Evolutionary conservation across 495 filamentous ascomycete species (phyloP).

Genomic region (Penicillium lagena): DNA sequence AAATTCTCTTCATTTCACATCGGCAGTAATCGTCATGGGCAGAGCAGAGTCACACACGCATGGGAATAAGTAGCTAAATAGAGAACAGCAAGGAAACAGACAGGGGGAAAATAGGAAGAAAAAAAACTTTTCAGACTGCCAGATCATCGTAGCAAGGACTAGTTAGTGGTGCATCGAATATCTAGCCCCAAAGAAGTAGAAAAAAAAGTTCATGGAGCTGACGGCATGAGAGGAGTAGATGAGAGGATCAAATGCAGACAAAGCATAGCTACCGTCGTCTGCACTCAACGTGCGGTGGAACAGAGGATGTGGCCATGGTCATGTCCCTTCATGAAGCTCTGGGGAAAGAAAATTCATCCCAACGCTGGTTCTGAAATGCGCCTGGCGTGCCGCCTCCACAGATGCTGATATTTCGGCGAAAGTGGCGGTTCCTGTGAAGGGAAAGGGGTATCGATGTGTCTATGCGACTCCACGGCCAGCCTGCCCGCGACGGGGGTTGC

Average conservation of each 20-base stretch:
- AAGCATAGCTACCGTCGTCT: slow-evolving; percentile 15
- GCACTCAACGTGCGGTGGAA: slow-evolving; percentile 2
- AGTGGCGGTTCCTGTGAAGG: slow-evolving; percentile 17
- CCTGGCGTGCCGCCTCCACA: slow-evolving; percentile 1
- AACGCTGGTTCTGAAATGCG: neutral
- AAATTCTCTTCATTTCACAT: slow-evolving; percentile 29
- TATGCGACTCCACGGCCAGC: slow-evolving; percentile 43
- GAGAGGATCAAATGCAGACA: slow-evolving; percentile 11
- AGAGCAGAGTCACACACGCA: slow-evolving; percentile 30
- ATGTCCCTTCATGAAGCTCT: too few relatives aligned
- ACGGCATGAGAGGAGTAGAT: slow-evolving; percentile 11
- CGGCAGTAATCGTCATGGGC: slow-evolving; percentile 36
- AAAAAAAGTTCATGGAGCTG: slow-evolving; percentile 22
- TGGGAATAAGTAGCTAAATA: slow-evolving; percentile 34
- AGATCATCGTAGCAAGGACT: slow-evolving; percentile 32
- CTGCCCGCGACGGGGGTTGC: slow-evolving; percentile 46
- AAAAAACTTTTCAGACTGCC: slow-evolving; percentile 41
- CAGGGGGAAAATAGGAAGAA: slow-evolving; percentile 11
- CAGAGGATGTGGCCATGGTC: neutral
- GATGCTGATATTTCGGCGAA: slow-evolving; percentile 9
- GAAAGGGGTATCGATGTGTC: slow-evolving; percentile 34
- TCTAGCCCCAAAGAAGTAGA: slow-evolving; percentile 23
- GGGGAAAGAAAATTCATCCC: neutral
- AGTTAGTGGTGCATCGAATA: slow-evolving; percentile 24
- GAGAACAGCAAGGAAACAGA: slow-evolving; percentile 15